Percentiles rank a stretch among this genome's conserved stretches.
Evolutionary conservation across 768 basidiomycete species (phyloP).

Genomic region (Leccinum sublutescens): DNA sequence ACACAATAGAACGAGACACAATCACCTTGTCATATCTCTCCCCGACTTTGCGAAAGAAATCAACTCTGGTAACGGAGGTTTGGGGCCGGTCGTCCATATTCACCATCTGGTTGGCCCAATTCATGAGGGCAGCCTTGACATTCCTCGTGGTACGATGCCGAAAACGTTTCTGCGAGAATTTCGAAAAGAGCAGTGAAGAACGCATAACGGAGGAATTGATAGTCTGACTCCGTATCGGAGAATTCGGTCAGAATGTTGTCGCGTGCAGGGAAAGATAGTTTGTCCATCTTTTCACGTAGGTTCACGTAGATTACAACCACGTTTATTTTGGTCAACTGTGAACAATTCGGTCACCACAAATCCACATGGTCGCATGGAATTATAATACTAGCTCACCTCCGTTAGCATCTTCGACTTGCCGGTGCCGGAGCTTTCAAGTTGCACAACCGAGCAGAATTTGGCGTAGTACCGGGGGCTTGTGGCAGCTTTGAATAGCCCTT

Average conservation of each 20-base stretch:
- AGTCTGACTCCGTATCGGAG: background rate
- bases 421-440: background rate
- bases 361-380: background rate
- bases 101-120: background rate
- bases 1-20: background rate
- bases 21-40: background rate
- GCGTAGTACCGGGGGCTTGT: background rate
- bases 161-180: background rate
- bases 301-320: background rate
- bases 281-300: background rate
- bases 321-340: background rate
- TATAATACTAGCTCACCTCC: background rate
- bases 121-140: background rate
- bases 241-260: background rate
- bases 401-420: background rate
- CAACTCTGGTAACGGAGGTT: background rate
- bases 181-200: background rate
- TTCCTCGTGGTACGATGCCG: background rate
- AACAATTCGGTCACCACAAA: background rate
- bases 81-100: background rate
- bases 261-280: background rate
- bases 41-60: background rate
- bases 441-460: background rate
- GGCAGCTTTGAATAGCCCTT: background rate
- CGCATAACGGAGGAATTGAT: background rate